Conservation (phyloP, 2,329 filamentous ascomycete genomes). For the Sporothrix inflata region DNA sequence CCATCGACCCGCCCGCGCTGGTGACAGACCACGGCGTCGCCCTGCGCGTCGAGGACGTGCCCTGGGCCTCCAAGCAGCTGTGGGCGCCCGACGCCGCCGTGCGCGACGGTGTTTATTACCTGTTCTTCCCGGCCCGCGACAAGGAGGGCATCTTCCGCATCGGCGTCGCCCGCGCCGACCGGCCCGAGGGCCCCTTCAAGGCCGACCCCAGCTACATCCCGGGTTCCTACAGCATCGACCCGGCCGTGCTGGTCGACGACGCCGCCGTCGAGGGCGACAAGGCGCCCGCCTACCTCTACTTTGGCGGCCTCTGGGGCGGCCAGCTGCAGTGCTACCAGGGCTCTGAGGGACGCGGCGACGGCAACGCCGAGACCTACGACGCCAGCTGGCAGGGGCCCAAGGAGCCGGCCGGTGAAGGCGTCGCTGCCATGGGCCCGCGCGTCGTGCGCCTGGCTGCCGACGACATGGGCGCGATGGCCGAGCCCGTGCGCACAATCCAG, state of each 20-base stretch:
- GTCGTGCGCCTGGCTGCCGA: slow-evolving; percentile 62
- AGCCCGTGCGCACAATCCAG: slow-evolving; percentile 59
- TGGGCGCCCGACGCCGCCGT: slow-evolving; percentile 78
- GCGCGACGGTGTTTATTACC: slow-evolving; percentile 69
- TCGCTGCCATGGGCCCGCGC: slow-evolving; percentile 64
- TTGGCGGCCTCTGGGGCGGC: slow-evolving; percentile 79
- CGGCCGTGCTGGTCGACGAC: slow-evolving; percentile 72
- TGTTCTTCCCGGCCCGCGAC: slow-evolving; percentile 78
- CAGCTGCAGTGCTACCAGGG: slow-evolving; percentile 75
- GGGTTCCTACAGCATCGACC: slow-evolving; percentile 77
- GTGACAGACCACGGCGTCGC: slow-evolving; percentile 75
- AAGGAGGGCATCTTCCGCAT: slow-evolving; percentile 72
- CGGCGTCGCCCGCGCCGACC: slow-evolving; percentile 67
- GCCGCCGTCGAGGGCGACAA: slow-evolving; percentile 60
- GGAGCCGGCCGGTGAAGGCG: slow-evolving; percentile 61
- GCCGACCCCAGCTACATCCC: slow-evolving; percentile 66
- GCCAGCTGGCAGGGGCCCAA: slow-evolving; percentile 56
- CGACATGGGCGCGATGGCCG: slow-evolving; percentile 67
- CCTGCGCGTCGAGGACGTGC: slow-evolving; percentile 66
- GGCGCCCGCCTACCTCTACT: slow-evolving; percentile 64
- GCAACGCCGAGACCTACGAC: slow-evolving; percentile 53
- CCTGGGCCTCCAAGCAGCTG: slow-evolving; percentile 78
- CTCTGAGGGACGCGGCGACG: slow-evolving; percentile 37
- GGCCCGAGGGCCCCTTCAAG: slow-evolving; percentile 70
- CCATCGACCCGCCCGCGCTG: slow-evolving; percentile 56